These are phyloP conservation scores for Martensiomyces pterosporus DNA, from an alignment of 192 early-diverging fungal species.

Conservation along the genomic window DNA sequence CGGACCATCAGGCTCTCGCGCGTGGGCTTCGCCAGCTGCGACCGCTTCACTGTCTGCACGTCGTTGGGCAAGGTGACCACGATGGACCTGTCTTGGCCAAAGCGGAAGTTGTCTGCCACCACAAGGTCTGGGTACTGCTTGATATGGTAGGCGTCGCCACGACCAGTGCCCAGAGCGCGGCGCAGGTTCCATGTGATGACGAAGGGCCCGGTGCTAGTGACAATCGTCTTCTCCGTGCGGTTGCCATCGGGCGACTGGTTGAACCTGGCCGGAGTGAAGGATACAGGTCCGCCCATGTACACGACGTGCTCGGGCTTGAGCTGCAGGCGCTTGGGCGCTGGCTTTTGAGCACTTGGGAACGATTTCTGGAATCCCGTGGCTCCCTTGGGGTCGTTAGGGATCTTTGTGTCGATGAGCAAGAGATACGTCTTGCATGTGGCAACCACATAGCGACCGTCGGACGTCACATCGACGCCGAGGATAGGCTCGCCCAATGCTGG, in stretches of 20 bases:
- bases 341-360: slow-evolving; percentile 61
- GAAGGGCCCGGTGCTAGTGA: slow-evolving; percentile 86
- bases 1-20: slow-evolving; percentile 43
- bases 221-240: slow-evolving; percentile 69
- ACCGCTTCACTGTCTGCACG: slow-evolving; percentile 64
- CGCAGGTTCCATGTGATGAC: slow-evolving; percentile 92
- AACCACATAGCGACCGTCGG: slow-evolving; percentile 77
- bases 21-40: slow-evolving; percentile 58
- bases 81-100: slow-evolving; percentile 75
- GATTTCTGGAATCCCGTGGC: slow-evolving; percentile 67
- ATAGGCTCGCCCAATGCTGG: slow-evolving; percentile 87
- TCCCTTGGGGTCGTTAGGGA: slow-evolving; percentile 51
- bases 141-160: slow-evolving; percentile 77
- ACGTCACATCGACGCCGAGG: slow-evolving; percentile 84
- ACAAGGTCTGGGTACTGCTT: slow-evolving; percentile 79
- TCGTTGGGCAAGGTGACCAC: slow-evolving; percentile 78
- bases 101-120: slow-evolving; percentile 90
- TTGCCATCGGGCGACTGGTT: slow-evolving; percentile 67
- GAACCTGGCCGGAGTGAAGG: slow-evolving; percentile 87
- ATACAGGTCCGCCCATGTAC: slow-evolving; percentile 61
- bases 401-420: slow-evolving; percentile 72
- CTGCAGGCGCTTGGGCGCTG: slow-evolving; percentile 69
- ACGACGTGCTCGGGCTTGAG: slow-evolving; percentile 87
- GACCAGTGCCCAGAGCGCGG: slow-evolving; percentile 69
- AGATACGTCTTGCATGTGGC: slow-evolving; percentile 87